Evolutionary conservation across 768 basidiomycete genomes (phyloP).

Genomic region (Leucocoprinus sp.): DNA sequence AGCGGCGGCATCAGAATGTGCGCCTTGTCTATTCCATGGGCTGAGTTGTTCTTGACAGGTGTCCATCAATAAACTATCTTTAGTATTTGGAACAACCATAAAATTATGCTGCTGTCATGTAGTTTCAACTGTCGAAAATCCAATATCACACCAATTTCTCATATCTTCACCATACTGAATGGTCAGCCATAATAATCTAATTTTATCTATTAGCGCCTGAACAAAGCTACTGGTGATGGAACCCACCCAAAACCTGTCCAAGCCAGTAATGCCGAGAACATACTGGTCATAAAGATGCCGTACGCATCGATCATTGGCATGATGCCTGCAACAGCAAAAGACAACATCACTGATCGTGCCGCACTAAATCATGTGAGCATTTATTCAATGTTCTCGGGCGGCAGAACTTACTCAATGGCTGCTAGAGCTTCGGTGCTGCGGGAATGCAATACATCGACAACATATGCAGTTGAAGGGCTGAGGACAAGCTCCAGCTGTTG

Average conservation of each 20-base stretch:
- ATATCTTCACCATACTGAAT: slow-evolving; percentile 39
- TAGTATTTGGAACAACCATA: too few species aligned
- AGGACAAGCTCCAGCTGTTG: slow-evolving; percentile 44
- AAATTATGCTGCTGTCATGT: slow-evolving; percentile 19
- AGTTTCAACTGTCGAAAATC: slow-evolving; percentile 36
- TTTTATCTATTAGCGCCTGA: not conserved
- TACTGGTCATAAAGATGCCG: slow-evolving; percentile 36
- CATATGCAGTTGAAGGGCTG: slow-evolving; percentile 41
- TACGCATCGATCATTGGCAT: slow-evolving; percentile 35
- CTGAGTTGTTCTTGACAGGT: too few species aligned
- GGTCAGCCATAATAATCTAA: slow-evolving; percentile 36
- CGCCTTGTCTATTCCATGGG: too few species aligned
- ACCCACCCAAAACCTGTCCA: slow-evolving; percentile 39
- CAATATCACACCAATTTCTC: slow-evolving; percentile 46
- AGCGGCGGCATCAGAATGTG: too few species aligned
- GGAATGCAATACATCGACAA: slow-evolving; percentile 44
- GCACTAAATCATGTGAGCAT: slow-evolving; percentile 15
- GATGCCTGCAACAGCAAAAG: slow-evolving; percentile 26
- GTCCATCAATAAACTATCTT: too few species aligned
- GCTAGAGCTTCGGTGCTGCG: slow-evolving; percentile 51
- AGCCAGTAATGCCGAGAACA: slow-evolving; percentile 27
- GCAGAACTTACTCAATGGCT: slow-evolving; percentile 33
- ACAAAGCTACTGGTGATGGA: not conserved
- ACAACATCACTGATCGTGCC: slow-evolving; percentile 25
- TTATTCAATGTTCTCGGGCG: not conserved